phyloP scores from a whole-genome alignment of 2,329 filamentous ascomycete genomes.

The Fusarium nematophilum region DNA sequence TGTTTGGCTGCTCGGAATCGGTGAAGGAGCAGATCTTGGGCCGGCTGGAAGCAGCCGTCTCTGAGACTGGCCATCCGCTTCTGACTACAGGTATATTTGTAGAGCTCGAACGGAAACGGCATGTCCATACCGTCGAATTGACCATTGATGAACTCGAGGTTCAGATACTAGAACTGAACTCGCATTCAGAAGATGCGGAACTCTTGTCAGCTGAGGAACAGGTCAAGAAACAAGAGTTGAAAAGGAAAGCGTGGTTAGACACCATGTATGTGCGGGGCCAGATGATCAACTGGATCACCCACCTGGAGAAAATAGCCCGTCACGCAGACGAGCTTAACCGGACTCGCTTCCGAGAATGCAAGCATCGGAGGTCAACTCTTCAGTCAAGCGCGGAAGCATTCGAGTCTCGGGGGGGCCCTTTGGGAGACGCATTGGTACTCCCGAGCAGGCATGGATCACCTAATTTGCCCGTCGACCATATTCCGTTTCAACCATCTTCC shows the following conservation, averaged over 20 bases:
- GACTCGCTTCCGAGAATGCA: too few relatives aligned
- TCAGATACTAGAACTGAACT: background rate
- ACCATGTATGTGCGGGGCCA: constrained; percentile 8
- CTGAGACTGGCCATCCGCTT: constrained; percentile 4
- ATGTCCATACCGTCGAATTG: background rate
- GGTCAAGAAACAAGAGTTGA: background rate
- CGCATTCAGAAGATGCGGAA: background rate
- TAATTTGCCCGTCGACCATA: too few relatives aligned
- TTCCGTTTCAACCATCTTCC: too few relatives aligned
- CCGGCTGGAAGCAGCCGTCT: background rate
- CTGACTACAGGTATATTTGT: constrained; percentile 4
- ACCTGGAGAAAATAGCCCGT: background rate
- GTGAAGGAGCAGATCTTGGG: constrained; percentile 4
- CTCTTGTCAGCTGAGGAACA: background rate
- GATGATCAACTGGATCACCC: constrained; percentile 3
- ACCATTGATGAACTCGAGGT: background rate
- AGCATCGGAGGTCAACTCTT: too few relatives aligned
- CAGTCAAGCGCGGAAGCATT: too few relatives aligned
- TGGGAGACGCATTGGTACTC: too few relatives aligned
- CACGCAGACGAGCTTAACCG: background rate
- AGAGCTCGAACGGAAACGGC: constrained; percentile 13
- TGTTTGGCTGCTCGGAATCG: constrained; percentile 15
- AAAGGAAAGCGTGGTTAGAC: constrained; percentile 6
- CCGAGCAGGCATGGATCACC: too few relatives aligned
- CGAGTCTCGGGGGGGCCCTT: too few relatives aligned